These are phyloP conservation scores for Kwoniella dendrophila DNA, from an alignment of 768 basidiomycete genomes.

Conservation along the genomic window DNA sequence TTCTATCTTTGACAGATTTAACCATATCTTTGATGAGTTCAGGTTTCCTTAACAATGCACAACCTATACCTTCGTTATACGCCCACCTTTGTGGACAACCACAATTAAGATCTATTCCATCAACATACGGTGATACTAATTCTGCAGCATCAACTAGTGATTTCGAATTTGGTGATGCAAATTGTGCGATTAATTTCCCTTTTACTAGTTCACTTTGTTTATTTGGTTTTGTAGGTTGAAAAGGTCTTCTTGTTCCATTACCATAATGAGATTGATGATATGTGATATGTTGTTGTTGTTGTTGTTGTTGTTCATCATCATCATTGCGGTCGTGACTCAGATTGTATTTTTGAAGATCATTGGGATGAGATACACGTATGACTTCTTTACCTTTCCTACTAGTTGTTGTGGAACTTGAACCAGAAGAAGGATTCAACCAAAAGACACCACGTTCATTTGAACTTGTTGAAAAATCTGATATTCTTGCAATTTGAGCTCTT, in stretches of 20 bases:
- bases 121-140: constrained; percentile 58
- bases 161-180: constrained; percentile 58
- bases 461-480: constrained; percentile 58
- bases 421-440: constrained; percentile 48
- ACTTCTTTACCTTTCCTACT: background rate
- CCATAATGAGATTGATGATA: constrained; percentile 18
- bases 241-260: constrained; percentile 31
- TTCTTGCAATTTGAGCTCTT: constrained; percentile 57
- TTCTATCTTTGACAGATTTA: constrained; percentile 56
- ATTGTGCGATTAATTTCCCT: constrained; percentile 59
- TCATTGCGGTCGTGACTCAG: background rate
- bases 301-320: no score
- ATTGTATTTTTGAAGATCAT: constrained; percentile 4
- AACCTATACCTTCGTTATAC: constrained; percentile 59
- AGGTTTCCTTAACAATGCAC: constrained; percentile 59
- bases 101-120: constrained; percentile 61
- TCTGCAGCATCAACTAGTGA: constrained; percentile 60
- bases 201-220: constrained; percentile 47
- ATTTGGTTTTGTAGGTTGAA: constrained; percentile 32
- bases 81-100: constrained; percentile 61
- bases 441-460: constrained; percentile 58
- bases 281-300: background rate
- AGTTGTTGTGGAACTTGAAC: background rate
- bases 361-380: constrained; percentile 1
- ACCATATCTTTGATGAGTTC: constrained; percentile 60